Evolutionary conservation across 495 filamentous ascomycete genomes (phyloP), one percentile per base, ranked within the genome.

Genomic region (Echria macrotheca): DNA sequence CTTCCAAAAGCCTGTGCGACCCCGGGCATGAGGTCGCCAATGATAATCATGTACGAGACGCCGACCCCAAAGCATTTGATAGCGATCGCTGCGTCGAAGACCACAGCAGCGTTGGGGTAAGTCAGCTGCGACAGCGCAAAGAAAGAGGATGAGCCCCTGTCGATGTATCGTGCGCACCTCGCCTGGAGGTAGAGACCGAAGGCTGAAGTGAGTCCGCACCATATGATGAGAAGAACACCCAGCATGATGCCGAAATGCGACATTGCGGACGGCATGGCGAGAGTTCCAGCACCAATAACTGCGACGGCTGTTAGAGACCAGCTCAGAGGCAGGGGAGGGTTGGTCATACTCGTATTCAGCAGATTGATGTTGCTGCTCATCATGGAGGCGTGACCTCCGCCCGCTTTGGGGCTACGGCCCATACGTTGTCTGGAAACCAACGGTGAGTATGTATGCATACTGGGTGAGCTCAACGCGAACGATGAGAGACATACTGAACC

Each of bases 61-160:
- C 85, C 94, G 14, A 98, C 93, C n/a, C 80, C 93, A 68, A 97
- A 97, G 63, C 93, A 98, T 61, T 98, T 98, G 60, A 98, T 87
- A 5, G 91, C 88, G 60, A 98, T 98, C 0, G 93, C 93, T 3
- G 84, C 85, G 69, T 98, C 93, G 68, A 98, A 98, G 22, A 97
- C 72, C 23, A 98, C 87, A 3, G 93, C 88, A 0, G 93, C 91
- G 67, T 95, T 96, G 1, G 93, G 93, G 60, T 97, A 97, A 15
- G 93, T 97, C 32, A 97, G 74, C 63, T 98, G 93, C 15, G 89
- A 95, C 5, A 98, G 71, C 4, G 90, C 88, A 59, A 96, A 96
- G 72, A 97, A 98, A 23, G 87, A 80, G 1, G 75, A 74, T 1
- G 72, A 70, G 12, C 93, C 94, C 38, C 88, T 76, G 46, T 96